Evolutionary conservation across 805 yeast genomes (phyloP).

Genomic region (Pichia ethanolica): DNA sequence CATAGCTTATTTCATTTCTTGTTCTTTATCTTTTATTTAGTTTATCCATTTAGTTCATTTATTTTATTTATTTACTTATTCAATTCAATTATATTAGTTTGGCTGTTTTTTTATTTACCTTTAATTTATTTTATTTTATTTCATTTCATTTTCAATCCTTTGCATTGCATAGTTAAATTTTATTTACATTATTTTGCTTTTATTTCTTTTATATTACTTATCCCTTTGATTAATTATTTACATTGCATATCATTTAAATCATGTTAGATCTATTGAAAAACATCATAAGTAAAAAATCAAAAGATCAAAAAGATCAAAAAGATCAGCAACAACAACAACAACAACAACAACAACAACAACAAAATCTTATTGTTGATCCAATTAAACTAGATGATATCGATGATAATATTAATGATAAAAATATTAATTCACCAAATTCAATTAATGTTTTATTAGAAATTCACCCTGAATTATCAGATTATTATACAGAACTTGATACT

Average conservation of each 20-base stretch:
- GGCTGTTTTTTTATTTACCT: too few species aligned
- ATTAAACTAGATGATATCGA: not conserved
- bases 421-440: not conserved
- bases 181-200: not conserved
- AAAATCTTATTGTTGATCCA: not conserved
- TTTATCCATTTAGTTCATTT: too few species aligned
- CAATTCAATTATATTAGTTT: too few species aligned
- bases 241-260: not conserved
- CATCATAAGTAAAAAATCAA: constrained; percentile 15
- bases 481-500: constrained; percentile 22
- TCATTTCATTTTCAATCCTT: not conserved
- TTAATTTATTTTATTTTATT: not conserved
- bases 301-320: constrained; percentile 3
- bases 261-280: constrained; percentile 26
- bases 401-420: not conserved
- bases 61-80: too few species aligned
- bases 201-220: not conserved
- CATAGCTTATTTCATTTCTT: too few species aligned
- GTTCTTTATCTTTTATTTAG: too few species aligned
- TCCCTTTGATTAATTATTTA: not conserved
- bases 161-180: not conserved
- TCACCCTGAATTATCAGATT: constrained; percentile 14
- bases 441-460: constrained; percentile 3
- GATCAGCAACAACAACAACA: not conserved
- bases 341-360: not conserved